A percentile compares a stretch with the other conserved stretches of the same genome.
Evolutionary conservation across 495 filamentous ascomycete species (phyloP).

Genomic region (Cetradonia linearis): DNA sequence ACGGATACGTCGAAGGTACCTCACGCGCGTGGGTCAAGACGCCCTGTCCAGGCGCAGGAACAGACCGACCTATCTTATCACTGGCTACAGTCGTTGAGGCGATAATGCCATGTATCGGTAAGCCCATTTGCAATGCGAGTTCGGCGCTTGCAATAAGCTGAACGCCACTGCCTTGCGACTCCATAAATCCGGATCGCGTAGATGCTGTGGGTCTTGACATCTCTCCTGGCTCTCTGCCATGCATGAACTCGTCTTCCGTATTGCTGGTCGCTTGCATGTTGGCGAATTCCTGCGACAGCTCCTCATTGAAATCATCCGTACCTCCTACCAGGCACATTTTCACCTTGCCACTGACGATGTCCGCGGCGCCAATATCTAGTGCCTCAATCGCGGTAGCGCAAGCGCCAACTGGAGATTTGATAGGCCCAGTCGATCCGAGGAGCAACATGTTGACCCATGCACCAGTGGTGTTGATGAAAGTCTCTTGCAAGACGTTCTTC

Average conservation of each 20-base stretch:
- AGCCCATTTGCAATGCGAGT: constrained; percentile 24
- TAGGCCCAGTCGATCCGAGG: constrained; percentile 22
- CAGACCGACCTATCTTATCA: constrained; percentile 24
- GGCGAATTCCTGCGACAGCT: constrained; percentile 20
- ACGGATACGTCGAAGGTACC: not conserved
- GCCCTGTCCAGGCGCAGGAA: constrained; percentile 27
- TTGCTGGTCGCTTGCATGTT: constrained; percentile 25
- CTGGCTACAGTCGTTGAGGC: constrained; percentile 17
- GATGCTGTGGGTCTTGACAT: constrained; percentile 24
- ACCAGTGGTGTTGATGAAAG: constrained; percentile 23
- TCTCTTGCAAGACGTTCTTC: constrained; percentile 24
- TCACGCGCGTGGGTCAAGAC: constrained; percentile 22
- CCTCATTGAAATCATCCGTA: constrained; percentile 22
- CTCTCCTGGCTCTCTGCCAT: constrained; percentile 21
- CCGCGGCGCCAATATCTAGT: constrained; percentile 22
- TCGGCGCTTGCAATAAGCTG: constrained; percentile 23
- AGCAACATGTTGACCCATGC: constrained; percentile 28
- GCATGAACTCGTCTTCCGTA: constrained; percentile 13
- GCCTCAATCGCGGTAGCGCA: constrained; percentile 26
- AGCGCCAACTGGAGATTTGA: constrained; percentile 23
- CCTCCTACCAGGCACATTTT: constrained; percentile 25
- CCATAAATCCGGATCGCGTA: constrained; percentile 24
- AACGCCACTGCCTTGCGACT: constrained; percentile 23
- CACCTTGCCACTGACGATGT: constrained; percentile 19
- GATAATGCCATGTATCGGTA: constrained; percentile 24